Percentiles rank a stretch among this genome's conserved stretches.
Evolutionary conservation across 2,329 filamentous ascomycete species (phyloP).

Genomic region (Penicillium hesseltinei): DNA sequence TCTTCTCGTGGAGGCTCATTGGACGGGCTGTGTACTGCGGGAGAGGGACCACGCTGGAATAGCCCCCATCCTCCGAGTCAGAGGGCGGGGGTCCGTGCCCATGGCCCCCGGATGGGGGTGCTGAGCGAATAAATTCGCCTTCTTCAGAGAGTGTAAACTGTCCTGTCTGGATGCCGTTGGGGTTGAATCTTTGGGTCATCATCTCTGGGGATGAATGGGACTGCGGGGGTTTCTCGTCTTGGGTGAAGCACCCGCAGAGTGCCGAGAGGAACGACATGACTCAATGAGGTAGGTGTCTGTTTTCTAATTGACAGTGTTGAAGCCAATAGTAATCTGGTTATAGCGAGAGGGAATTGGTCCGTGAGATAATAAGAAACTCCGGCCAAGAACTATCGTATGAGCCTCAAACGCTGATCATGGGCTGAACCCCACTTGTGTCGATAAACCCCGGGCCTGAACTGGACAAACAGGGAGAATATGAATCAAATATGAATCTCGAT

Average conservation of each 20-base stretch:
- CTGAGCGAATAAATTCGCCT: conserved; percentile 20
- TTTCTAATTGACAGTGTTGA: not conserved
- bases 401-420: conserved; percentile 9
- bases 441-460: conserved; percentile 4
- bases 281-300: not conserved
- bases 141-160: conserved; percentile 17
- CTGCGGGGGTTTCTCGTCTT: conserved; percentile 9
- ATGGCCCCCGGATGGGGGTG: conserved; percentile 1
- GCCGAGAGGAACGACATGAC: conserved; percentile 25
- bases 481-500: not conserved
- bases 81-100: conserved; percentile 19
- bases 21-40: conserved; percentile 44
- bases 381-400: not conserved
- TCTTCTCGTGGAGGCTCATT: conserved; percentile 41
- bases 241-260: conserved; percentile 27
- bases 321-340: not conserved
- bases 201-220: conserved; percentile 13
- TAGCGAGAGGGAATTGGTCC: not conserved
- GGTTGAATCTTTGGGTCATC: conserved; percentile 3
- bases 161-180: conserved; percentile 22
- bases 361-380: not conserved
- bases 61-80: conserved; percentile 30
- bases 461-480: not conserved
- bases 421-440: conserved; percentile 8
- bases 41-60: conserved; percentile 35